Evolutionary conservation across 352 stramenopile genomes (phyloP).

Genomic region (Globisporangium sylvaticum): DNA sequence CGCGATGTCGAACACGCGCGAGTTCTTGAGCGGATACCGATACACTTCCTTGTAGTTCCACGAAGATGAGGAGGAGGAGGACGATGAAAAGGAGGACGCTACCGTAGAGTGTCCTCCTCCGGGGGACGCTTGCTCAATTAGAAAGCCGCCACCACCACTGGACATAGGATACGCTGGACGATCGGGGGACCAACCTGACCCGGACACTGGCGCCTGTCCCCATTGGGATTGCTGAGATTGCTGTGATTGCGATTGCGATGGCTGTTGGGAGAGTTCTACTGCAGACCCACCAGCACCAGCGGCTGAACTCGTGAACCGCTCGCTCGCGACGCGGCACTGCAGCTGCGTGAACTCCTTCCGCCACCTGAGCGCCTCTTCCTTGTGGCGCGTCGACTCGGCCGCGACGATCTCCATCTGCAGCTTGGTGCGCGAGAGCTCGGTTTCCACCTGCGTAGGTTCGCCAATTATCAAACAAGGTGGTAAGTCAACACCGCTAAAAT

Average conservation of each 20-base stretch:
- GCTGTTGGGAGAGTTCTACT: background rate
- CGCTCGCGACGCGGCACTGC: slow-evolving; percentile 20
- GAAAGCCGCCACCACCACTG: slow-evolving; percentile 1
- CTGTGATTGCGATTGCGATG: background rate
- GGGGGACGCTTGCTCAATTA: background rate
- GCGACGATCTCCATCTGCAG: slow-evolving; percentile 30
- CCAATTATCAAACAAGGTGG: background rate
- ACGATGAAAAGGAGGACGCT: background rate
- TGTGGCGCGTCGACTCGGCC: slow-evolving; percentile 19
- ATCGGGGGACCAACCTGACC: background rate
- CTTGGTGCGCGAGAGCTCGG: slow-evolving; percentile 37
- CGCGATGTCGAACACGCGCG: slow-evolving; percentile 56
- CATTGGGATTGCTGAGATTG: background rate
- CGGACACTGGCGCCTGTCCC: background rate
- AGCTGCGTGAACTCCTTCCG: slow-evolving; percentile 25
- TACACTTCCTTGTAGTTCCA: slow-evolving; percentile 43
- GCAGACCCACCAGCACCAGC: background rate
- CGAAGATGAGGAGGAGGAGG: background rate
- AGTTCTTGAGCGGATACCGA: slow-evolving; percentile 27
- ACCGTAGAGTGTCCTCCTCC: background rate
- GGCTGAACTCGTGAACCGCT: slow-evolving; percentile 14
- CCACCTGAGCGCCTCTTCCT: slow-evolving; percentile 28
- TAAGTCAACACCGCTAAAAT: background rate
- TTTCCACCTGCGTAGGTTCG: slow-evolving; percentile 23
- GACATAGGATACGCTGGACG: background rate